These are phyloP conservation scores for Onygenales sp. DNA, from an alignment of 2,329 filamentous ascomycete genomes.

Conservation along the genomic window DNA sequence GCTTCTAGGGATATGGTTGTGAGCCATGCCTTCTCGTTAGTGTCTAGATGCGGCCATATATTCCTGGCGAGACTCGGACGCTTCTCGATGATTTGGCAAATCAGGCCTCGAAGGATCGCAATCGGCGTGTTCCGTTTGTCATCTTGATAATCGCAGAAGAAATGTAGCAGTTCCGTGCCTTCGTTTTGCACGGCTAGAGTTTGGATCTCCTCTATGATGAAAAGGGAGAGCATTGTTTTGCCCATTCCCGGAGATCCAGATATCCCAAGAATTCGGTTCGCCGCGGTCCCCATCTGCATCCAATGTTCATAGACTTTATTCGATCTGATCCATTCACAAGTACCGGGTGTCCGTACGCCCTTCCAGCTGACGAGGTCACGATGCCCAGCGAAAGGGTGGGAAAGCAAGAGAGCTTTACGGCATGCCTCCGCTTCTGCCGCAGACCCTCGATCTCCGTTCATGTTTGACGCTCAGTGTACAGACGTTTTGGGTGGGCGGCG, in stretches of 20 bases:
- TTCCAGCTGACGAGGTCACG: neutral
- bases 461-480: too few species aligned
- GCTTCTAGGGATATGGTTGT: conserved; percentile 11
- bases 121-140: conserved; percentile 17
- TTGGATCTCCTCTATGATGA: conserved; percentile 16
- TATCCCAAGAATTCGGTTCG: conserved; percentile 5
- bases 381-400: neutral
- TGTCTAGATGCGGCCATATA: conserved; percentile 10
- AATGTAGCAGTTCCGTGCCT: conserved; percentile 5
- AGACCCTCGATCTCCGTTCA: too few species aligned
- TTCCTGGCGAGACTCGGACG: conserved; percentile 12
- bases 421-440: neutral
- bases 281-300: neutral
- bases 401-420: neutral
- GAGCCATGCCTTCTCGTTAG: conserved; percentile 4
- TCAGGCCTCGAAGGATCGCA: conserved; percentile 16
- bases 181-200: neutral
- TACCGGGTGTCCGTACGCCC: neutral
- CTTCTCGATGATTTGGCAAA: conserved; percentile 16
- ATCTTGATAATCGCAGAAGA: conserved; percentile 19
- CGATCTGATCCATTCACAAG: neutral
- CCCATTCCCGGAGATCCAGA: conserved; percentile 21
- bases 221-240: conserved; percentile 24
- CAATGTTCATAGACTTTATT: neutral
- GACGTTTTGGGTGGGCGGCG: too few species aligned